Evolutionary conservation across 1,284 basidiomycete species (phyloP), one percentile per base, ranked within the genome.

Genomic region (Coniferiporia weirii): DNA sequence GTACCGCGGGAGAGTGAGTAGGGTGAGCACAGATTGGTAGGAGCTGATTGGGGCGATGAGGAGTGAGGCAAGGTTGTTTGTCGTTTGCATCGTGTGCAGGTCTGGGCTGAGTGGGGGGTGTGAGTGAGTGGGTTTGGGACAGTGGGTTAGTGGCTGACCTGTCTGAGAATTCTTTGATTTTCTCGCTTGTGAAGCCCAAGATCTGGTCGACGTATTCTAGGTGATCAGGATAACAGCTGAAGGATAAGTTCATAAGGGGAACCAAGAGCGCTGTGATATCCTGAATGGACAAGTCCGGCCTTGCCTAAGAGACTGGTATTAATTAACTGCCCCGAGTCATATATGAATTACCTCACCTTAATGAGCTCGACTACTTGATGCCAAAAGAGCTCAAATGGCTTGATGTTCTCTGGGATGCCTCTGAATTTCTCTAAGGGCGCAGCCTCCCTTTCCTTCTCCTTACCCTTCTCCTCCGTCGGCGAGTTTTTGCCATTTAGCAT

Each of bases 361-460:
- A 98, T 95, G 38, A 98, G 82, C 69, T 95, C 89, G 7, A 97
- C 94, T n/a, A 98, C 91, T 71, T 98, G 95, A 64, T 92, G 87
- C 95, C 95, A 98, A 72, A 98, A 98, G 10, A 98, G 93, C 71
- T 98, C 95, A 64, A 98, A 98, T 56, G 98, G 73, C 67, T 87
- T 89, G 36, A 95, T 94, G 65, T 96, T 82, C 71, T 94, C 90
- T 4, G 95, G 95, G 52, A 98, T 87, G 32, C 95, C 95, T 69
- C 95, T 79, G 76, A 95, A 97, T 71, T 93, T 93, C 68, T 80
- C 81, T 48, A 84, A 79, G 51, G 77, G 75, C 1, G 70, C 64
- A 12, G 61, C 61, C 44, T 54, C 52, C 13, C 9, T 27, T 1
- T 80, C 80, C 67, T 77, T 80, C 61, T 79, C 81, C 64, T 86